phyloP scores from a whole-genome alignment of 768 basidiomycete genomes.

The Lentinula aciculospora region DNA sequence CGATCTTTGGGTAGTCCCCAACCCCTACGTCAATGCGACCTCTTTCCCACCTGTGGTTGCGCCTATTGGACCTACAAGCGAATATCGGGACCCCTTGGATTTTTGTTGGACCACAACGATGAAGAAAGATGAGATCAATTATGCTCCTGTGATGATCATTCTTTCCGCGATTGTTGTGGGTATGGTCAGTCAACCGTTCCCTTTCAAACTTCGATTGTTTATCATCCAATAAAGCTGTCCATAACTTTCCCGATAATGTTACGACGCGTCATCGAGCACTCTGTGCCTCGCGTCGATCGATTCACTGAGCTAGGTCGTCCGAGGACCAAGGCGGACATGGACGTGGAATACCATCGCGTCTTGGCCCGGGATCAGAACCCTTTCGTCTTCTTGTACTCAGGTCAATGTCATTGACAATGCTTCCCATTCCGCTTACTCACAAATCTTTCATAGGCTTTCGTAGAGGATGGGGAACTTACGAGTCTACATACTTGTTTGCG shows the following conservation, averaged over 20 bases:
- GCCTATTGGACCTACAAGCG: constrained; percentile 49
- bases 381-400: constrained; percentile 64
- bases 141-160: constrained; percentile 57
- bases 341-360: constrained; percentile 65
- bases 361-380: constrained; percentile 61
- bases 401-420: constrained; percentile 26
- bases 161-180: constrained; percentile 46
- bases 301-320: constrained; percentile 69
- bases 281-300: constrained; percentile 59
- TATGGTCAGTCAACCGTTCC: constrained; percentile 33
- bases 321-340: constrained; percentile 50
- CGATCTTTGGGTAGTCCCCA: constrained; percentile 69
- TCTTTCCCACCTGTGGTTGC: constrained; percentile 40
- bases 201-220: background rate
- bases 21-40: constrained; percentile 61
- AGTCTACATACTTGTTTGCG: constrained; percentile 59
- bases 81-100: constrained; percentile 58
- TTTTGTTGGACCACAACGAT: constrained; percentile 82
- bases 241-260: constrained; percentile 68
- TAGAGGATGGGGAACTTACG: constrained; percentile 61
- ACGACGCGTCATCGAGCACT: constrained; percentile 44
- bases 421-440: background rate
- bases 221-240: constrained; percentile 40
- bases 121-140: constrained; percentile 63
- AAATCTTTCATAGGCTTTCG: constrained; percentile 48